These are phyloP conservation scores for Coemansia guatemalensis DNA, from an alignment of 192 early-diverging fungal species.

Conservation along the genomic window DNA sequence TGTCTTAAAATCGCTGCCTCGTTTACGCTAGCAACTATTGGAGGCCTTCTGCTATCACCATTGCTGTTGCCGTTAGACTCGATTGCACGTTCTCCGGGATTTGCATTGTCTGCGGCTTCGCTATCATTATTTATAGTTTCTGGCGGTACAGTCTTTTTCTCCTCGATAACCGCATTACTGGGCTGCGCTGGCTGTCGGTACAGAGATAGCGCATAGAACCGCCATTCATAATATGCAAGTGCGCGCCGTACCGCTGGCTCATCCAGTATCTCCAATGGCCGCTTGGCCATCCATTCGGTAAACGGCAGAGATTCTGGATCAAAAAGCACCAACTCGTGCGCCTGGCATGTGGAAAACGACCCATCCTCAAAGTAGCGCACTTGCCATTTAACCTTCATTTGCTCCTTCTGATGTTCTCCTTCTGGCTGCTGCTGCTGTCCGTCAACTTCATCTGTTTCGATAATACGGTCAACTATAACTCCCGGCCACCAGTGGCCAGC, in stretches of 20 bases:
- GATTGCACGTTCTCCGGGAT: not conserved
- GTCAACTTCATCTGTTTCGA: not conserved
- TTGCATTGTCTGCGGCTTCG: not conserved
- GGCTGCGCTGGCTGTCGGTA: not conserved
- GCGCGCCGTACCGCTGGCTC: conserved; percentile 39
- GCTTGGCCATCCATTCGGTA: conserved; percentile 7
- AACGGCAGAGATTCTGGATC: conserved; percentile 13
- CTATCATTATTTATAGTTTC: too few relatives aligned
- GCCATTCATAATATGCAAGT: conserved; percentile 49
- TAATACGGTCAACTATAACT: conserved; percentile 25
- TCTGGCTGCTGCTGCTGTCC: not conserved
- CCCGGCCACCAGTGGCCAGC: conserved; percentile 45
- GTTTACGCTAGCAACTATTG: conserved; percentile 23
- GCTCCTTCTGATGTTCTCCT: not conserved
- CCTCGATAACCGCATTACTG: not conserved
- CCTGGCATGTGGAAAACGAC: conserved; percentile 31
- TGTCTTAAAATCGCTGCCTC: conserved; percentile 13
- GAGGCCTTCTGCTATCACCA: not conserved
- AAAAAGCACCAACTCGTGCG: conserved; percentile 33
- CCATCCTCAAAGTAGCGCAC: conserved; percentile 52
- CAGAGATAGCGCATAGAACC: conserved; percentile 13
- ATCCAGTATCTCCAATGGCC: conserved; percentile 2
- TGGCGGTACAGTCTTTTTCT: too few relatives aligned
- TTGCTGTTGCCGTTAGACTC: too few relatives aligned
- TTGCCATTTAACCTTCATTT: conserved; percentile 10